phyloP scores from a whole-genome alignment of 176 grass and related monocot genomes.

The Thinopyrum elongatum region DNA sequence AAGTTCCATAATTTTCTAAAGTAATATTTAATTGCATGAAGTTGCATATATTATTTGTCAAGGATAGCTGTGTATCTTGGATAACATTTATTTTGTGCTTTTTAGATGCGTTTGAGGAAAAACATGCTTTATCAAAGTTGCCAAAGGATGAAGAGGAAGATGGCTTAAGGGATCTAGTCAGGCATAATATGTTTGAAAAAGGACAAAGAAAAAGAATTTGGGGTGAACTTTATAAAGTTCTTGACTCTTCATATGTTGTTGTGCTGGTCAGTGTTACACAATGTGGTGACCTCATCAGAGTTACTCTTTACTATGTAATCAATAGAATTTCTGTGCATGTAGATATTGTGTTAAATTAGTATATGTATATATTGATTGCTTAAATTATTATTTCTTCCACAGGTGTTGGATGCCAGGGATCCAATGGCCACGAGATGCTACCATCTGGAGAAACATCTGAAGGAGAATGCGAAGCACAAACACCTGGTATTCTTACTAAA shows the following conservation, averaged over 20 bases:
- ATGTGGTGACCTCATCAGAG: background rate
- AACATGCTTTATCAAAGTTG: background rate
- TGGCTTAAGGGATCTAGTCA: slow-evolving; percentile 41
- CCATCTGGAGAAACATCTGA: no score
- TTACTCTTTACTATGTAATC: background rate
- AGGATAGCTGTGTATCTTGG: no score
- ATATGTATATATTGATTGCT: background rate
- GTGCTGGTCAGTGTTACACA: slow-evolving; percentile 46
- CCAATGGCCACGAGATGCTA: slow-evolving; percentile 12
- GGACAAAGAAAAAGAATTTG: slow-evolving; percentile 90
- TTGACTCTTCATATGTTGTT: slow-evolving; percentile 90
- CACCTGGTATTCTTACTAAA: no score
- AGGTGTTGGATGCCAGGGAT: slow-evolving; percentile 94
- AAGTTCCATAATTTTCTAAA: background rate
- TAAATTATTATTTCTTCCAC: background rate
- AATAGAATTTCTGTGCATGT: background rate
- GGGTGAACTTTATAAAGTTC: slow-evolving; percentile 98
- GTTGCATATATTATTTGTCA: no score
- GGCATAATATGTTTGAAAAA: slow-evolving; percentile 86
- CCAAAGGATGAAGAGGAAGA: slow-evolving; percentile 74
- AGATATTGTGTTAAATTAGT: background rate
- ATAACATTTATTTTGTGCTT: background rate
- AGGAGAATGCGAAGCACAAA: no score
- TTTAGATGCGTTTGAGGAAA: slow-evolving; percentile 19
- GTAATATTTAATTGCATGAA: background rate